Evolutionary conservation across 306 rosid genomes (phyloP).

Genomic region (Lathyrus aphaca): DNA sequence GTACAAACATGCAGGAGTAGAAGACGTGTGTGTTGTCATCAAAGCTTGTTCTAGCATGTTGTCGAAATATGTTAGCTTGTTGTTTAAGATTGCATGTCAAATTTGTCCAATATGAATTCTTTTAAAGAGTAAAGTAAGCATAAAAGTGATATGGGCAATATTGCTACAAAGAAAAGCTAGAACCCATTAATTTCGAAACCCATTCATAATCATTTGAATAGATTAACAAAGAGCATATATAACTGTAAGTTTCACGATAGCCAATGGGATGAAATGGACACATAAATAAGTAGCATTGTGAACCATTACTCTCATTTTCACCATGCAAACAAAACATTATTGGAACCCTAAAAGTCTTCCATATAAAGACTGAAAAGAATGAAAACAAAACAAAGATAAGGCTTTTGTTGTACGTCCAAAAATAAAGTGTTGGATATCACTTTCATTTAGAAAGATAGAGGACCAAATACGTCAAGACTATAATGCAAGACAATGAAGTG

Average conservation of each 20-base stretch:
- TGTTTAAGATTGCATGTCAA: no score
- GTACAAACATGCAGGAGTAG: no score
- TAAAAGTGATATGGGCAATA: no score
- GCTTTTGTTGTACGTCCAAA: neutral
- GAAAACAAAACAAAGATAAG: neutral
- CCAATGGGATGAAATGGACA: neutral
- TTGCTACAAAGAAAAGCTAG: neutral
- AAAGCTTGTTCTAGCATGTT: no score
- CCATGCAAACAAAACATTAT: conserved; percentile 15
- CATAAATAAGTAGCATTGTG: neutral
- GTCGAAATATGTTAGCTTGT: no score
- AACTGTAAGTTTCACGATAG: neutral
- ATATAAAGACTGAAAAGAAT: neutral
- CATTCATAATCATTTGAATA: neutral
- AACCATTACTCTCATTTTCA: neutral
- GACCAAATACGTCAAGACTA: neutral
- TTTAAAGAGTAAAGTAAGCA: no score
- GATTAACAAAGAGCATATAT: no score
- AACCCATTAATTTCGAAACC: neutral
- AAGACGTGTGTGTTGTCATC: no score
- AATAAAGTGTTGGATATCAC: neutral
- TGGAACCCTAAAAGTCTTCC: conserved; percentile 1
- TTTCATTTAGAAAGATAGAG: neutral
- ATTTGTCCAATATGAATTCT: no score
- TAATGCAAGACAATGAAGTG: conserved; percentile 11